Base-by-base conservation (phyloP, 495 filamentous ascomycete species). In the Penicillium ochrochloron region DNA sequence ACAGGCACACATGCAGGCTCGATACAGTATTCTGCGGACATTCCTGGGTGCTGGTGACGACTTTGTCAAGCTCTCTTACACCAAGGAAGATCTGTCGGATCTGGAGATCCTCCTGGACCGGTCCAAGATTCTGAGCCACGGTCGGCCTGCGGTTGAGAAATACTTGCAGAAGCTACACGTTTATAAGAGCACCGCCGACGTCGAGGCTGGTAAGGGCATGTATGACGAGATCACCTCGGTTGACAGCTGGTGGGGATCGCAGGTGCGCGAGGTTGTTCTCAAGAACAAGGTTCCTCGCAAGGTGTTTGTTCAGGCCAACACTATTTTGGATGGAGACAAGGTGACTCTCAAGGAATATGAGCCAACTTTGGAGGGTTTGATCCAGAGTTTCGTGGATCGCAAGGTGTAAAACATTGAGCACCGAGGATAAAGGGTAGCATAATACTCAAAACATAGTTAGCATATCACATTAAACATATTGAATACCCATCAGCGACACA, bases 261-360 rank as follows among this genome's bases (percentile, higher is more conserved):
- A 87, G 70, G 86, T 96, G 25, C 82, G 95, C 56, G 83, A 90
- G 34, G 85, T 91, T 57, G 95, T 97, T 21, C 75, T 97, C 67
- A 82, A 83, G 74, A 92, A 91, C 78, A 97, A 96, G 82, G 89
- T 92, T 67, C 94, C 95, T 39, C 84, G 95, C 60, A 99, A 97
- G 83, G 89, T 97, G 44, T 98, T 97, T 78, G 94, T 99, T 19
- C 93, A 97, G 79, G 92, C 91, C 37, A 99, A 96, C 78, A 97
- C 95, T 9, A 73, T 92, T 53, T 80, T 86, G 19, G 83, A 88
- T 57, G 89, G 89, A 14, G 92, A 90, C 39, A 84, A 86, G 75
- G 92, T 97, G 19, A 84, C 78, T 23, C 73, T 97, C 75, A 92
- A 87, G 78, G 92, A 99, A 77, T 99, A 99, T 80, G 94, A 96